Base-by-base conservation (phyloP, 1,284 basidiomycete genomes). In the Rhodotorula sp. region DNA sequence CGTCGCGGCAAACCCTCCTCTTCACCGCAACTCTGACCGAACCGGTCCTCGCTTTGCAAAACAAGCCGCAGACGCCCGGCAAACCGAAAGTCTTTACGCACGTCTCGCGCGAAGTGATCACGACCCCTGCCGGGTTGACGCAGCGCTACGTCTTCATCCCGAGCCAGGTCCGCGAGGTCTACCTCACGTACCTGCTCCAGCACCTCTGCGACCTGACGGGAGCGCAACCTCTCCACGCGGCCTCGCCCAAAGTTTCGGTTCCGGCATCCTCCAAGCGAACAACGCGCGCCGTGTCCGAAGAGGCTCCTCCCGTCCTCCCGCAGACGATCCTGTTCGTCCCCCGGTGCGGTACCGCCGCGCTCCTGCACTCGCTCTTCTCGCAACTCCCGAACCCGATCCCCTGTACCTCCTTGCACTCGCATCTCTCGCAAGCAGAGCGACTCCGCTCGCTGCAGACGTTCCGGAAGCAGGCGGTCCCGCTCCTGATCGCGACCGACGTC, bases 301-400 rank as follows among this genome's bases (percentile, higher is more conserved):
- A 80, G 47, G 85, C 85, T 0, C 83, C 84, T 0, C 70, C 83
- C 83, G 67, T 69, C 12, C 92, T 63, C 88, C 95, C 70, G 86
- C 93, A 81, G 0, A 99, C 95, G 10, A 98, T 99, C 79, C 93
- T 99, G 74, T 99, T 99, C 81, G 93, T 93, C 71, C 87, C 89
- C 34, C 89, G 89, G 58, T 88, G 94, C 67, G 87, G 89, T 58
- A 95, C 93, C 0, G 95, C 91, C 0, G 95, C 94, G 28, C 78
- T 81, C 31, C 74, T 83, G 14, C 54, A 64, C 21, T 94, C 95
- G 77, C 85, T 97, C 63, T 93, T 94, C 57, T 83, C 87, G 48
- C 81, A 95, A 26, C 85, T 97, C 59, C 88, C 91, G 79, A 62
- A 57, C 26, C 76, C 76, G 34, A 90, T 99, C 75, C 88, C 92